Conservation (phyloP, 208 protist species). For the Trichomonas gallinae region DNA sequence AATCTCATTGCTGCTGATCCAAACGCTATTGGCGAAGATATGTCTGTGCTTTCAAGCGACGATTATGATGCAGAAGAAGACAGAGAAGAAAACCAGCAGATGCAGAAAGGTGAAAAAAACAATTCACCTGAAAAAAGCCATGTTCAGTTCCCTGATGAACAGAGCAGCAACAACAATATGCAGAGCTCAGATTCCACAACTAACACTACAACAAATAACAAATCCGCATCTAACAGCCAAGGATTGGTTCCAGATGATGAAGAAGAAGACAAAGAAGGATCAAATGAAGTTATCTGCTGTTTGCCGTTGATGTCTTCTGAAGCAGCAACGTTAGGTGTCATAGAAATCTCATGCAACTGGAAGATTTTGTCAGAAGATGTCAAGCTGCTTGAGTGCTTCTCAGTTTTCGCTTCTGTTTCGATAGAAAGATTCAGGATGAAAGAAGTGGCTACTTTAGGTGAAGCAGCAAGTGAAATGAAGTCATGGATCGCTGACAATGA, state of each 20-base stretch:
- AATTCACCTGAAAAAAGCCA: neutral
- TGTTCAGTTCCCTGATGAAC: neutral
- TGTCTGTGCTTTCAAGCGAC: neutral
- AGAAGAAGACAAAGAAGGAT: neutral
- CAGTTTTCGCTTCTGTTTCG: neutral
- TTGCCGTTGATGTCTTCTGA: neutral
- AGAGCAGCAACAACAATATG: neutral
- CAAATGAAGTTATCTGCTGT: neutral
- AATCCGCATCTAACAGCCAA: neutral
- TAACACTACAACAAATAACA: neutral
- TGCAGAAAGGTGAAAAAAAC: neutral
- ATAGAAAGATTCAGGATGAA: neutral
- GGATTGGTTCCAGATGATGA: neutral
- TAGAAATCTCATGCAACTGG: neutral
- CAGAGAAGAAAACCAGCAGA: neutral
- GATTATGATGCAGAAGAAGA: neutral
- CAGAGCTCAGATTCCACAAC: neutral
- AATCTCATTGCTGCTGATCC: neutral
- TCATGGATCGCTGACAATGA: neutral
- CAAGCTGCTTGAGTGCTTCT: neutral
- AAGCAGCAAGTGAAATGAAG: neutral
- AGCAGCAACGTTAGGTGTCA: neutral
- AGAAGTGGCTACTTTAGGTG: neutral
- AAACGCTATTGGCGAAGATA: neutral
- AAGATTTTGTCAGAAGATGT: constrained; percentile 1